phyloP scores from a whole-genome alignment of 495 filamentous ascomycete species.

The Lichenothelia convexa region DNA sequence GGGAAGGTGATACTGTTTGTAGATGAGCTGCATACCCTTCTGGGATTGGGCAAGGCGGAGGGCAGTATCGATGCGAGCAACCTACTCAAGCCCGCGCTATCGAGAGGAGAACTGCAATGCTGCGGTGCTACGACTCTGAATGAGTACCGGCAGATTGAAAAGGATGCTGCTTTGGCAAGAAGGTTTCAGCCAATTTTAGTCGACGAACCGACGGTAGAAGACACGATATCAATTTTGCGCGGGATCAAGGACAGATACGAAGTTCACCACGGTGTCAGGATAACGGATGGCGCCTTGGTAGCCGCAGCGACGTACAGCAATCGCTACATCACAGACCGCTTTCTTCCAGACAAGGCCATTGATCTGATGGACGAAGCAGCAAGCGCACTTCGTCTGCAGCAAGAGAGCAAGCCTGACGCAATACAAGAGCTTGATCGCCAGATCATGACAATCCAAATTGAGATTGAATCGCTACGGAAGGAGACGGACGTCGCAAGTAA shows the following conservation, averaged over 20 bases:
- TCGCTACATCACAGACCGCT: slow-evolving; percentile 90
- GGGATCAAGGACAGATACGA: slow-evolving; percentile 96
- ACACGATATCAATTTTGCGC: slow-evolving; percentile 88
- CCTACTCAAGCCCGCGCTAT: slow-evolving; percentile 82
- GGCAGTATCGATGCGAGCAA: slow-evolving; percentile 95
- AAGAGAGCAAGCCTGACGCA: slow-evolving; percentile 89
- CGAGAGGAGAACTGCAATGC: slow-evolving; percentile 82
- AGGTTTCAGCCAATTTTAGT: slow-evolving; percentile 89
- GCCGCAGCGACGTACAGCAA: slow-evolving; percentile 85
- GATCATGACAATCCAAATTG: slow-evolving; percentile 95
- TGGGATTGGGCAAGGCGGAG: slow-evolving; percentile 86
- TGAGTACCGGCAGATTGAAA: slow-evolving; percentile 86
- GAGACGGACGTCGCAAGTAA: slow-evolving; percentile 77
- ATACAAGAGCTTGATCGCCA: slow-evolving; percentile 80
- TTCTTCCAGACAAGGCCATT: slow-evolving; percentile 91
- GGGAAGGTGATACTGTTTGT: slow-evolving; percentile 88
- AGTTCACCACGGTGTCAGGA: slow-evolving; percentile 86
- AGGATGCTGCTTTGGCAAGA: slow-evolving; percentile 81
- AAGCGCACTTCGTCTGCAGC: slow-evolving; percentile 73
- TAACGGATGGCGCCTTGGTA: slow-evolving; percentile 81
- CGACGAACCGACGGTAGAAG: slow-evolving; percentile 70
- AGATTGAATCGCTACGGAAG: slow-evolving; percentile 86
- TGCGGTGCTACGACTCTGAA: slow-evolving; percentile 85
- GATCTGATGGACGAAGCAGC: slow-evolving; percentile 94
- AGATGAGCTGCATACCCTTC: slow-evolving; percentile 81